Evolutionary conservation across 441 rosid species (phyloP), one percentile per base, ranked within the genome.

Genomic region (Capsella rubella): DNA sequence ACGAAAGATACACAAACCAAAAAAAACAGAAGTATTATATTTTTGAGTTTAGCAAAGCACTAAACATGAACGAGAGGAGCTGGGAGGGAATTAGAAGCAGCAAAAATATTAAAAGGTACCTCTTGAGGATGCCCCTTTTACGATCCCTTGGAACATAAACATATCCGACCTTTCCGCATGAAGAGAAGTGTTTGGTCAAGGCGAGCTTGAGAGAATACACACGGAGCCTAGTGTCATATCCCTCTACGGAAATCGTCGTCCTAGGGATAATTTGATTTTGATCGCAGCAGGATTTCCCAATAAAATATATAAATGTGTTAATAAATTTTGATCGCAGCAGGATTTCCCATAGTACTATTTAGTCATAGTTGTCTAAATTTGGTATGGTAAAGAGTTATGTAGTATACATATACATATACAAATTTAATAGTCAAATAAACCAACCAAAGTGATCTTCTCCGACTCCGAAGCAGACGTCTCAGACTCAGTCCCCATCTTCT

Each of bases 351-450:
- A n/a, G n/a, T n/a, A 50, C 14, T 21, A 50, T 9, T 18, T 8
- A 34, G 28, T 10, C 21, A 9, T 31, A 55, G 40, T 55, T 55
- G 60, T 32, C 32, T 56, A 56, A 54, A 54, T 54, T 29, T 14
- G 16, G 12, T 29, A 53, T 21, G 25, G 25, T 21, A 21, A 18
- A 21, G 25, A 21, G 25, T 21, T 21, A 21, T 21, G 25, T 1
- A 21, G 25, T 21, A 21, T 21, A 21, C 25, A 21, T 18, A 18
- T 18, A 18, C 21, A 18, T 40, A 40, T 4, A 40, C 45, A 46
- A 15, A n/a, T 16, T 46, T 46, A 46, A 7, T 15, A 46, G 21
- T 46, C 21, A 10, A 46, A 1, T 46, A 25, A 15, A 15, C 51
- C 51, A 16, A 46, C 25, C 25, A 21, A 21, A 21, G 25, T 21